Evolutionary conservation across 768 basidiomycete genomes (phyloP), one percentile per base, ranked within the genome.

Genomic region (Trametopsis cervina): DNA sequence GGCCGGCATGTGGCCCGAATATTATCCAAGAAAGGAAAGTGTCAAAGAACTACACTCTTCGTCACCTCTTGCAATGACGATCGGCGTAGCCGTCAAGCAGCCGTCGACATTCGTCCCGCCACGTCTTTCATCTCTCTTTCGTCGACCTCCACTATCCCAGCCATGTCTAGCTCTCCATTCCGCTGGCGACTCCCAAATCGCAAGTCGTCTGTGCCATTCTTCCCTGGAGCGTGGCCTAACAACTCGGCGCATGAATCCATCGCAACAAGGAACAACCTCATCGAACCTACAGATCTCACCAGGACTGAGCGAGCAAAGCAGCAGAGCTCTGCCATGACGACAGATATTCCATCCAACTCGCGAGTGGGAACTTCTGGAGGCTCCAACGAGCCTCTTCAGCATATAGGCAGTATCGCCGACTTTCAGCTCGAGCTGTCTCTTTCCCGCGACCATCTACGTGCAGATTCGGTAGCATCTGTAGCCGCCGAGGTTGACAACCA

Each of bases 151-250:
- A 33, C 29, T 15, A 33, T 15, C 29, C 15, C 29, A 7, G 15
- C 9, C 46, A 52, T 52, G 51, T 47, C 51, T 18, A 20, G 29
- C 15, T 15, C 46, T 1, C 7, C 50, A 12, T 24, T 33, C n/a
- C 51, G 46, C 40, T 52, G 51, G 51, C 51, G 40, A 7, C 39
- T 17, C 7, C 45, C 51, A 17, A 36, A 24, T 22, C 65, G 59
- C 42, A 60, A 54, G 40, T 49, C 55, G 10, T 46, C 65, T 53
- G 54, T 66, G 56, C 47, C 70, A 51, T 49, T 67, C 62, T 46
- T 74, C 24, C 75, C 75, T 26, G 74, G 73, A 38, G 74, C 73
- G 2, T 75, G 72, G 73, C 73, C 74, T 51, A 47, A 61, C 57
- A 7, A 47, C 52, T 55, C 57, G 37, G 29, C 48, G 54, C 60